phyloP scores from a whole-genome alignment of 2,329 filamentous ascomycete species.

The Apiospora saccharicola region DNA sequence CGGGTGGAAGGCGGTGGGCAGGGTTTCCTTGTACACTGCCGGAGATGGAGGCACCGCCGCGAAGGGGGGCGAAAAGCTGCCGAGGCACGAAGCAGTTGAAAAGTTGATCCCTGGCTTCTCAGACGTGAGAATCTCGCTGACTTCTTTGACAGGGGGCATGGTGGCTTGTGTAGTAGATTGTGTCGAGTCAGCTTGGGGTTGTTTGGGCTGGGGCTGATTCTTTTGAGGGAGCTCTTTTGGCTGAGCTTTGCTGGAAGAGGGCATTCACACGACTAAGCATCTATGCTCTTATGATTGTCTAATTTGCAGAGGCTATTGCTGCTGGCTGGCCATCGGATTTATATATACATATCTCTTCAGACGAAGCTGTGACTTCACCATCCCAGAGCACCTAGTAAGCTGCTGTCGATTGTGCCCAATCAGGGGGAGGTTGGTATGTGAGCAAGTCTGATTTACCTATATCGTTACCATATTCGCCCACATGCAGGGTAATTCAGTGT shows the following conservation, averaged over 20 bases:
- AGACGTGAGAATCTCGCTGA: constrained; percentile 26
- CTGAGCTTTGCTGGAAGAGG: neutral
- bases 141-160: constrained; percentile 26
- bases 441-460: neutral
- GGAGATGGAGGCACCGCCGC: neutral
- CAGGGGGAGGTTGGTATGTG: neutral
- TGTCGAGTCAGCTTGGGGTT: neutral
- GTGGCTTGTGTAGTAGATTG: neutral
- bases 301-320: neutral
- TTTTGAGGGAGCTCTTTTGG: neutral
- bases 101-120: constrained; percentile 27
- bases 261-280: neutral
- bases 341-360: neutral
- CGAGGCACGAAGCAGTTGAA: neutral
- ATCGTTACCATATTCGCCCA: neutral
- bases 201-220: neutral
- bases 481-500: neutral
- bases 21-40: neutral
- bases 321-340: neutral
- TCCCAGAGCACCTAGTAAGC: neutral
- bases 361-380: constrained; percentile 10
- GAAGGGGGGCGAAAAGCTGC: neutral
- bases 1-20: constrained; percentile 23
- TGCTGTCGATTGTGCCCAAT: neutral
- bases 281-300: neutral